These are phyloP conservation scores for Byssoonygena ceratinophila DNA, from an alignment of 2,329 filamentous ascomycete genomes.

Conservation along the genomic window DNA sequence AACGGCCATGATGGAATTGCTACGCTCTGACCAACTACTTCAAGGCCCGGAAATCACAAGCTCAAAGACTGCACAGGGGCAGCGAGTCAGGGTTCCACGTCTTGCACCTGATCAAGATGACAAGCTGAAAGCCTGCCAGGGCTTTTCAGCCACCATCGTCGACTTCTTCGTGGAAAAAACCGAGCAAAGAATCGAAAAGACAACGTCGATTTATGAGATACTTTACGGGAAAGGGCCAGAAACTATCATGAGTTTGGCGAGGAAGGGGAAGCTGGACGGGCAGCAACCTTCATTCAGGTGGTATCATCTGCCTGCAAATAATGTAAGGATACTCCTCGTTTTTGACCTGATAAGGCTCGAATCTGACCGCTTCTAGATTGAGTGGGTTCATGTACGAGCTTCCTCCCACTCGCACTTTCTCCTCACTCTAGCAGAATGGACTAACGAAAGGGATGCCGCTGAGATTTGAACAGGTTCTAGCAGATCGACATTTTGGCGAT, in stretches of 20 bases:
- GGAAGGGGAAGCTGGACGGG: background rate
- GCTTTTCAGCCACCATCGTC: background rate
- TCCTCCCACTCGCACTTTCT: too few species aligned
- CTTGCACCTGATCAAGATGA: background rate
- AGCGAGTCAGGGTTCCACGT: background rate
- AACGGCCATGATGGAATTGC: slow-evolving; percentile 4
- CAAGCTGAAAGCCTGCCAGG: background rate
- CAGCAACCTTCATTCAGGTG: background rate
- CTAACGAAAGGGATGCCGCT: background rate
- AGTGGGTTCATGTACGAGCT: background rate
- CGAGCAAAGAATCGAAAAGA: background rate
- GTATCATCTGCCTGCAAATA: background rate
- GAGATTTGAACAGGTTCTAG: background rate
- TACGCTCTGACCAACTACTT: slow-evolving; percentile 10
- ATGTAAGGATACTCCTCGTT: background rate
- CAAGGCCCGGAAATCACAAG: slow-evolving; percentile 9
- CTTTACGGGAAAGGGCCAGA: background rate
- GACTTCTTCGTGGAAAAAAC: background rate
- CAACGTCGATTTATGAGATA: background rate
- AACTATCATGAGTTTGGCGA: background rate
- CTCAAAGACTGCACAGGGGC: background rate
- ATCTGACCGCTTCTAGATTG: background rate
- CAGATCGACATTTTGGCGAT: background rate
- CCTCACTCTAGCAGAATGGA: background rate
- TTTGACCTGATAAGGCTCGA: background rate